Base-by-base conservation (phyloP, 2,329 filamentous ascomycete genomes). In the Endoconidiophora polonica region DNA sequence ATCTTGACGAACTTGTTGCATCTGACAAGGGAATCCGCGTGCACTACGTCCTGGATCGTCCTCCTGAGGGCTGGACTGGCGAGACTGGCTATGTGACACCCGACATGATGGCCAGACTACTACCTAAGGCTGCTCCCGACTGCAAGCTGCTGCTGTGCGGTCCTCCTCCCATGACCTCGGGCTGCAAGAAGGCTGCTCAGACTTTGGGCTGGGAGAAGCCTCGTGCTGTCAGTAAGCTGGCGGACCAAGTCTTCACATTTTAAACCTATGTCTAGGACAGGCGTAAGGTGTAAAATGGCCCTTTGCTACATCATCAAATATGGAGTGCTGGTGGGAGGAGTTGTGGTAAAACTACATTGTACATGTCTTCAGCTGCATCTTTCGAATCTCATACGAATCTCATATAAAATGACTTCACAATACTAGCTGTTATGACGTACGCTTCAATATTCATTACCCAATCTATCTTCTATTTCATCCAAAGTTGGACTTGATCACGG, bases 161-260 rank as follows among this genome's bases (percentile, higher is more conserved):
- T 50, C 91, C 91, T 52, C 91, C 91, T 52, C 91, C 91, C 46
- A 98, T 98, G 91, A 76, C 96, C 56, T 84, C 83, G 60, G 90
- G 87, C 47, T 82, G 96, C 72, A 98, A 98, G 83, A 96, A 96
- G 76, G 77, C 86, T 5, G 82, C 88, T 46, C 86, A 93, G 68
- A 74, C 77, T 55, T 74, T 96, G 18, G 91, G 91, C 52, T 98
- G 83, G 72, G 76, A 85, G 62, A 96, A 96, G 75, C 85, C 91
- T 40, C 79, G 81, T 54, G 86, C 90, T 42, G 88, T 96, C 60
- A 95, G 88, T 79, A 96, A 96, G 77, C 79, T 96, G 49, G 84
- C 90, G 63, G 91, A 98, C 66, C 91, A 96, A 68, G 86, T 98
- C 58, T 98, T 98, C 71, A 87, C 86, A 62, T 98, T 98, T 69